These are phyloP conservation scores for Phytophthora niederhauseri DNA, from an alignment of 352 stramenopile genomes.

Conservation along the genomic window DNA sequence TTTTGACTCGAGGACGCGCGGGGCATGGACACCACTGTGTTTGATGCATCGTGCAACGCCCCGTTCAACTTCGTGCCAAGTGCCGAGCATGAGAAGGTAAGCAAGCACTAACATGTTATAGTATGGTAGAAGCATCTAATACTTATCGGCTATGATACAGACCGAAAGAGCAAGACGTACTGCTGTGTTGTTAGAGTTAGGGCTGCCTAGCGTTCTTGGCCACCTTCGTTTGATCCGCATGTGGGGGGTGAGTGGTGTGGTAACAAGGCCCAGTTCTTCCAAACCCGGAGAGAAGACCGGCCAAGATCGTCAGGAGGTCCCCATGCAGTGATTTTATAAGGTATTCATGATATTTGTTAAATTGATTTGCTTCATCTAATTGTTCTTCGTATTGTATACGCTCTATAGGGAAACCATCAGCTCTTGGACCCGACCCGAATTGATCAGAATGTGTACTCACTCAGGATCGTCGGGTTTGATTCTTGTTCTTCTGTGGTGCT, in stretches of 20 bases:
- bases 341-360: slow-evolving; percentile 10
- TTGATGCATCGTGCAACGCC: neutral
- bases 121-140: neutral
- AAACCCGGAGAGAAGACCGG: slow-evolving; percentile 18
- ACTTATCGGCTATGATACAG: neutral
- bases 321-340: slow-evolving; percentile 7
- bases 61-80: neutral
- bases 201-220: neutral
- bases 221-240: slow-evolving; percentile 21
- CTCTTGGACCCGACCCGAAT: slow-evolving; percentile 7
- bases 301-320: neutral
- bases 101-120: neutral
- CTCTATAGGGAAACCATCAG: slow-evolving; percentile 22
- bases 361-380: slow-evolving; percentile 13
- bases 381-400: slow-evolving; percentile 22
- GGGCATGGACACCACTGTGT: neutral
- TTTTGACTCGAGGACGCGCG: neutral
- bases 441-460: slow-evolving; percentile 19
- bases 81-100: neutral
- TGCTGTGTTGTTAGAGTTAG: neutral
- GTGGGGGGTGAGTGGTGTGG: slow-evolving; percentile 12
- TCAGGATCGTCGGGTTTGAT: slow-evolving; percentile 10
- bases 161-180: neutral
- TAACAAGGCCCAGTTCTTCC: slow-evolving; percentile 25
- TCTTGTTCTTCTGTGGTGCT: neutral